phyloP scores from a whole-genome alignment of 108 stramenopile genomes.

The Aurantiochytrium sp. region DNA sequence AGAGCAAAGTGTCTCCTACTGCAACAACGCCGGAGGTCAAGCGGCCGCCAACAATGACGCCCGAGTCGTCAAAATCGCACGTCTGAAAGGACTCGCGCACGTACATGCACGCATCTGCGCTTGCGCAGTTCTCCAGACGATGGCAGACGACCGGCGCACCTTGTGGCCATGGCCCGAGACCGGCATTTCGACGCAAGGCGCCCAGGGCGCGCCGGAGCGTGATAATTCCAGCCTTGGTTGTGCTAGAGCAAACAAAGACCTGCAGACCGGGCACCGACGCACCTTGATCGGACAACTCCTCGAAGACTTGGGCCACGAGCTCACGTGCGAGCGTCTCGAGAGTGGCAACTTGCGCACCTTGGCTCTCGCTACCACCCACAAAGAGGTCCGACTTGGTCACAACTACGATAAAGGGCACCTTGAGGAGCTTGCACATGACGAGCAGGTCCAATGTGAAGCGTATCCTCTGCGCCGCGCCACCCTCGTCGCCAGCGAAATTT shows the following conservation, averaged over 20 bases:
- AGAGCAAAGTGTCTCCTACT: not conserved
- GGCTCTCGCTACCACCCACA: not conserved
- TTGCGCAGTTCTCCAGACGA: not conserved
- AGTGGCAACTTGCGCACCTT: not conserved
- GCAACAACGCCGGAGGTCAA: not conserved
- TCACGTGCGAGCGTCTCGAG: not conserved
- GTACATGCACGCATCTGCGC: not conserved
- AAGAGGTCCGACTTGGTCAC: conserved; percentile 29
- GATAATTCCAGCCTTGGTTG: not conserved
- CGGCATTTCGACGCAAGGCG: not conserved
- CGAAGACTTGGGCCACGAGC: not conserved
- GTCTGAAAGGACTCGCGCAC: not conserved
- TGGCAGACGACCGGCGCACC: no score
- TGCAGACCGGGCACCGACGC: not conserved
- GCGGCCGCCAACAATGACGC: not conserved
- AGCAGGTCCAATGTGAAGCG: conserved; percentile 28
- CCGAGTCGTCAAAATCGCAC: not conserved
- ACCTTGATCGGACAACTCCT: no score
- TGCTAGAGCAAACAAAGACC: not conserved
- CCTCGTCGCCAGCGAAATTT: not conserved
- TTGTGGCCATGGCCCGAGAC: no score
- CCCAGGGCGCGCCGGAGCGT: not conserved
- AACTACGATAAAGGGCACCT: conserved; percentile 31
- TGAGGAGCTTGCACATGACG: conserved; percentile 17
- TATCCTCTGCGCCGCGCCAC: not conserved